Conservation (phyloP, 768 basidiomycete species). For the Grammothele lineata region DNA sequence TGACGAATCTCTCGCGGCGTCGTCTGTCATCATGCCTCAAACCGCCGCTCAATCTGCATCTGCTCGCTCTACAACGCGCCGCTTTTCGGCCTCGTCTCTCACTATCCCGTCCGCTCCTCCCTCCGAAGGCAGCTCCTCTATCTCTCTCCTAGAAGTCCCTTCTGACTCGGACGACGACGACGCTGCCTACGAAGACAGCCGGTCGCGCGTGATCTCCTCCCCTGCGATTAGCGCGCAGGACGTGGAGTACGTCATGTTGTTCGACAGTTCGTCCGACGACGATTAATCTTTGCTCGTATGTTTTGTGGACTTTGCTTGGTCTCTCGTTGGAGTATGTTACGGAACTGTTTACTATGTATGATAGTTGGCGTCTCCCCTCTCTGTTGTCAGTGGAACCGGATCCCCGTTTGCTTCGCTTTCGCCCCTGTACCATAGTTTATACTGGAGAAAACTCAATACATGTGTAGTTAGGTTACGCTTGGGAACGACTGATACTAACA, state of each 20-base stretch:
- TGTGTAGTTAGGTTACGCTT: no score
- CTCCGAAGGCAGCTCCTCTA: slow-evolving; percentile 35
- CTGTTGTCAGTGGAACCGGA: no score
- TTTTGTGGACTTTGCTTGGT: not conserved
- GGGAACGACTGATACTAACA: no score
- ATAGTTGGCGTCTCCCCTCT: not conserved
- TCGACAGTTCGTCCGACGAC: slow-evolving; percentile 62
- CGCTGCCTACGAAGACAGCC: slow-evolving; percentile 57
- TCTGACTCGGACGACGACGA: slow-evolving; percentile 38
- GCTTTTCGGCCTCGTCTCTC: slow-evolving; percentile 15
- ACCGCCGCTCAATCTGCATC: slow-evolving; percentile 21
- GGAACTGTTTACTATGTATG: slow-evolving; percentile 1
- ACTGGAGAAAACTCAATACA: not conserved
- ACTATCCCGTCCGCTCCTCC: slow-evolving; percentile 24
- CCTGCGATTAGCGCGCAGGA: slow-evolving; percentile 22
- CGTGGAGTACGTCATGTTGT: slow-evolving; percentile 68
- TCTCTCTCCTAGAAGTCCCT: slow-evolving; percentile 55
- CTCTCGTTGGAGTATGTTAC: not conserved
- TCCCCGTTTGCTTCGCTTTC: not conserved
- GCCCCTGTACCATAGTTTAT: not conserved
- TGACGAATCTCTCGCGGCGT: slow-evolving; percentile 57
- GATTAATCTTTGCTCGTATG: slow-evolving; percentile 24
- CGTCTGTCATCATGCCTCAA: slow-evolving; percentile 68
- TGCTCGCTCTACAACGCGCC: slow-evolving; percentile 15
- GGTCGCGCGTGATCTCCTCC: slow-evolving; percentile 32